Evolutionary conservation across 768 basidiomycete species (phyloP).

Genomic region (Rhodocollybia butyracea): DNA sequence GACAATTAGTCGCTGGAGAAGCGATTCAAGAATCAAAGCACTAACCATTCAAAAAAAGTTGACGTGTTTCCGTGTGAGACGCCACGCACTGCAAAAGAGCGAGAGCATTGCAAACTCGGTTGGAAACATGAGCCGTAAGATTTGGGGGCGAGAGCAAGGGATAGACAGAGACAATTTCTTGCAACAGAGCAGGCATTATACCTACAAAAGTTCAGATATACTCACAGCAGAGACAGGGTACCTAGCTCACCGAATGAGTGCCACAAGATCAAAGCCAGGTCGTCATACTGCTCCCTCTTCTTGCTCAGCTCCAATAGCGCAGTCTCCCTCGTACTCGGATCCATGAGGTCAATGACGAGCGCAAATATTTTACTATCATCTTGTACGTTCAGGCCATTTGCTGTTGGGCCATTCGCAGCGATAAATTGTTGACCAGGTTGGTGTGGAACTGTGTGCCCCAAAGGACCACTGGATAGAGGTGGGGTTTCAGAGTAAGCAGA

Average conservation of each 20-base stretch:
- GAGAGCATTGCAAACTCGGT: constrained; percentile 97
- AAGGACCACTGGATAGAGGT: constrained; percentile 48
- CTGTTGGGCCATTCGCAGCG: constrained; percentile 10
- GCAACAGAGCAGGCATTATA: constrained; percentile 94
- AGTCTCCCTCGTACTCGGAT: constrained; percentile 78
- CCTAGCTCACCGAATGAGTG: constrained; percentile 82
- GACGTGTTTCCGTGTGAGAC: constrained; percentile 93
- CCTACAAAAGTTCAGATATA: constrained; percentile 42
- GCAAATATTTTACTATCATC: constrained; percentile 80
- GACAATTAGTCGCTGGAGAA: constrained; percentile 11
- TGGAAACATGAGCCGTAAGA: constrained; percentile 95
- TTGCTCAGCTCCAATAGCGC: constrained; percentile 96
- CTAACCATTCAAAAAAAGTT: constrained; percentile 90
- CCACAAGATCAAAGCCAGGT: constrained; percentile 96
- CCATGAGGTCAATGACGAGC: constrained; percentile 85
- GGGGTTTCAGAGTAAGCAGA: constrained; percentile 61
- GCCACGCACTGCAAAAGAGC: constrained; percentile 98
- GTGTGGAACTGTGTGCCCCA: constrained; percentile 57
- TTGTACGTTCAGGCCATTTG: constrained; percentile 32
- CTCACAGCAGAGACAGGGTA: neutral
- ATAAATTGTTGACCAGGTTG: constrained; percentile 41
- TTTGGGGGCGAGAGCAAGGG: constrained; percentile 93
- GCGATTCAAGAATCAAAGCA: constrained; percentile 1
- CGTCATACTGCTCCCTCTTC: constrained; percentile 98
- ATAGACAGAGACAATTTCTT: constrained; percentile 98